Evolutionary conservation across 139 green algal species (phyloP), one percentile per base, ranked within the genome.

Genomic region (Tetraselmis chui): DNA sequence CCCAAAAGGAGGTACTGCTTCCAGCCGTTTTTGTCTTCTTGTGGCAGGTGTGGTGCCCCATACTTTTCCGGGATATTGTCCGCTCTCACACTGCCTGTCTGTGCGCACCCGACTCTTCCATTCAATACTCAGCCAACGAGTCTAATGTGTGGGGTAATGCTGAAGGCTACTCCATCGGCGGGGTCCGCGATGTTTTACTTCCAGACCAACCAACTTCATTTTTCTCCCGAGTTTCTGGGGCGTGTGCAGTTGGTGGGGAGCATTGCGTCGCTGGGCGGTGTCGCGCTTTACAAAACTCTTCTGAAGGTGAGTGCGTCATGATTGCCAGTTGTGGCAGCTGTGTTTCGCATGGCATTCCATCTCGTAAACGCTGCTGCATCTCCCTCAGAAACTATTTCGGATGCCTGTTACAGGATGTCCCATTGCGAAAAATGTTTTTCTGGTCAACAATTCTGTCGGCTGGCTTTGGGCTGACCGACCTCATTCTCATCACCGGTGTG

Each of bases 201-300:
- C 80, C 79, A 93, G 77, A 97, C 93, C 32, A 94, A 96, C 80
- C 23, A 91, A 80, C 87, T 97, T 29, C 85, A 86, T 23, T 96
- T 97, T 80, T 88, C 83, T 0, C 86, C 93, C 0, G 93, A 96
- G 82, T 98, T 99, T 82, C 88, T 99, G 28, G 96, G 96, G 0
- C 84, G 91, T 1, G 94, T 99, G 26, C 88, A 89, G n/a, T 89
- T 99, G 31, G 92, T 93, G 30, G 92, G 90, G 5, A 86, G 84
- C 2, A 67, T 98, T 2, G 93, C 96, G 1, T 87, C 84, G 1
- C 88, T 98, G 30, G 85, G 77, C 28, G 83, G 88, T 28, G 84
- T 89, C 5, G 79, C 29, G 75, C 31, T 92, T 76, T 92, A 92
- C 86, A 92, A 92, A 30, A 45, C 24, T 0, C 28, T n/a, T 0